These are phyloP conservation scores for Buddleja alternifolia DNA, from an alignment of 257 asterid species.

Conservation along the genomic window DNA sequence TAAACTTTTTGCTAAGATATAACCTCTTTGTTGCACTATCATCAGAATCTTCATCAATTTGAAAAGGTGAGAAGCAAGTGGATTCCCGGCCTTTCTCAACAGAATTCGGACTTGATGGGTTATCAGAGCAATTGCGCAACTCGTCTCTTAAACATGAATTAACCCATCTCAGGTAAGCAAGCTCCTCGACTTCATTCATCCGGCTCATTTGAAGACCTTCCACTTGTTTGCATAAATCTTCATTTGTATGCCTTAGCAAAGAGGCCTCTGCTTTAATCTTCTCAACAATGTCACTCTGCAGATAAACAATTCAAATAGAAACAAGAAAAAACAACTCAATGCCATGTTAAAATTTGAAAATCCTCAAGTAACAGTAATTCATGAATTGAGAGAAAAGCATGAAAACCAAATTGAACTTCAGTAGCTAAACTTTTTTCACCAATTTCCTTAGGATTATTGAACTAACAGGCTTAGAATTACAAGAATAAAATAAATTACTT, in stretches of 20 bases:
- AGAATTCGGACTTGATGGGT: slow-evolving; percentile 46
- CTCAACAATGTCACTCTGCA: slow-evolving; percentile 63
- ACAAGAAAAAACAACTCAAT: slow-evolving; percentile 19
- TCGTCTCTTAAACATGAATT: slow-evolving; percentile 85
- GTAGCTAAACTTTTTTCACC: neutral
- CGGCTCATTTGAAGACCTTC: slow-evolving; percentile 90
- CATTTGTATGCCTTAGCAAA: slow-evolving; percentile 68
- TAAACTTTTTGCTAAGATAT: slow-evolving; percentile 69
- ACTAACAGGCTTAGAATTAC: neutral
- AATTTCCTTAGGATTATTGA: slow-evolving; percentile 1
- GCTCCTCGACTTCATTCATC: slow-evolving; percentile 93
- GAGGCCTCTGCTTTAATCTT: slow-evolving; percentile 83
- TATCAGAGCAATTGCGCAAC: slow-evolving; percentile 56
- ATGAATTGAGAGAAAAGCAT: neutral
- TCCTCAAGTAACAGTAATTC: neutral
- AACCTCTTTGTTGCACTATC: slow-evolving; percentile 49
- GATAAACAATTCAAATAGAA: slow-evolving; percentile 24
- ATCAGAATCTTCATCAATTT: slow-evolving; percentile 54
- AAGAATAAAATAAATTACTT: neutral
- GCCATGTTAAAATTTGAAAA: neutral
- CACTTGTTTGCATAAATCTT: slow-evolving; percentile 87
- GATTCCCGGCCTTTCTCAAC: slow-evolving; percentile 60
- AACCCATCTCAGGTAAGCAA: slow-evolving; percentile 87
- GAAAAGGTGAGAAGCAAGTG: slow-evolving; percentile 55
- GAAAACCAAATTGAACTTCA: neutral